These are phyloP conservation scores for Rubia tinctorum DNA, from an alignment of 305 asterid species.

Conservation along the genomic window DNA sequence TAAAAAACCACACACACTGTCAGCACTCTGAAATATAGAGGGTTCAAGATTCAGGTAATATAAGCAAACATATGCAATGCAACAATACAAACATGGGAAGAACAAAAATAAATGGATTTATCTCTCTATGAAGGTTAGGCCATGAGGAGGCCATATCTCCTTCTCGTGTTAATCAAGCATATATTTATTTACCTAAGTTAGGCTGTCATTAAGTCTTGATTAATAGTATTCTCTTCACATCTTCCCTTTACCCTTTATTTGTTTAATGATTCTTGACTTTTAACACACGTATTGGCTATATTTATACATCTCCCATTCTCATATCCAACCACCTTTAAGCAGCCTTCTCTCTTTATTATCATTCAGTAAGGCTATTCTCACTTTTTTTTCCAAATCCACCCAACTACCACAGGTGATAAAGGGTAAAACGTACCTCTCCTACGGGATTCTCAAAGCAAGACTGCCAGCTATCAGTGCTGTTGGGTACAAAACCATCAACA, in stretches of 20 bases:
- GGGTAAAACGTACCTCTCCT: slow-evolving; percentile 44
- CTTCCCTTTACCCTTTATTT: neutral
- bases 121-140: neutral
- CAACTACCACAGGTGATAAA: slow-evolving; percentile 10
- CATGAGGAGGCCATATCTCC: neutral
- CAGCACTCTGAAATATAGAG: slow-evolving; percentile 42
- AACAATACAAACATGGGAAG: neutral
- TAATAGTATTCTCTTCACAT: neutral
- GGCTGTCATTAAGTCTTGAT: neutral
- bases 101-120: neutral
- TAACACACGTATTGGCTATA: neutral
- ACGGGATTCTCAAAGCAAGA: slow-evolving; percentile 34
- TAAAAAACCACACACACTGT: too few relatives aligned
- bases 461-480: slow-evolving; percentile 29
- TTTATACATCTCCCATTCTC: neutral
- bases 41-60: slow-evolving; percentile 20
- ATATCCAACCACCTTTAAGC: neutral
- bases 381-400: neutral
- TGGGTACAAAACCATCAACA: slow-evolving; percentile 29
- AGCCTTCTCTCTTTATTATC: neutral
- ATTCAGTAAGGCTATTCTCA: neutral
- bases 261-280: neutral
- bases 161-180: neutral
- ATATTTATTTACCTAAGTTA: neutral
- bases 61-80: neutral